Percentiles rank a stretch among this genome's conserved stretches.
phyloP scores from a whole-genome alignment of 805 yeast species.

The Hanseniaspora pseudoguilliermondii region DNA sequence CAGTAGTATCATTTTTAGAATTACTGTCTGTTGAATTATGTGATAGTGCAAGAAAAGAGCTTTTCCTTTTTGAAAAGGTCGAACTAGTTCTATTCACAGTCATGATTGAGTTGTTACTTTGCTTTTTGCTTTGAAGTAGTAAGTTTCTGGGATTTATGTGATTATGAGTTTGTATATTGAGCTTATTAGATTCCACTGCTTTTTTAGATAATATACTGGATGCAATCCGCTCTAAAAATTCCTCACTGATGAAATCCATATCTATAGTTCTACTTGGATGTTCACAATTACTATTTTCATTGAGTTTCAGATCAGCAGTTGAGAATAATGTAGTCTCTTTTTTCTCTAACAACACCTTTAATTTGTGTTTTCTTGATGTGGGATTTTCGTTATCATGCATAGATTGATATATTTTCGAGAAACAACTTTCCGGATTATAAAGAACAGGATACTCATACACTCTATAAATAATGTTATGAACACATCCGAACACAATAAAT shows the following conservation, averaged over 20 bases:
- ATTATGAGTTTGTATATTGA: neutral
- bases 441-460: slow-evolving; percentile 56
- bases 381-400: neutral
- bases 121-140: slow-evolving; percentile 5
- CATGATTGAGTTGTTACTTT: slow-evolving; percentile 8
- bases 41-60: neutral
- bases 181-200: neutral
- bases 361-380: slow-evolving; percentile 15
- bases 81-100: neutral
- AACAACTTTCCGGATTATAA: neutral
- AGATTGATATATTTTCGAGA: neutral
- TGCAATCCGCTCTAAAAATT: slow-evolving; percentile 1
- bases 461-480: slow-evolving; percentile 69
- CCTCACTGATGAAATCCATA: neutral
- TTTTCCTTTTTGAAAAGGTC: slow-evolving; percentile 4
- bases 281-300: slow-evolving; percentile 7
- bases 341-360: slow-evolving; percentile 13
- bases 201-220: neutral
- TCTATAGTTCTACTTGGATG: slow-evolving; percentile 1
- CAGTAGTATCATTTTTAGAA: slow-evolving; percentile 20
- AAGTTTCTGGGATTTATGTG: slow-evolving; percentile 2
- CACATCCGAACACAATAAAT: slow-evolving; percentile 74
- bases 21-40: slow-evolving; percentile 16
- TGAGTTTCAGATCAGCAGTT: slow-evolving; percentile 25
- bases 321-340: slow-evolving; percentile 20